Evolutionary conservation across 2,329 filamentous ascomycete species (phyloP).

Genomic region (Pestalotiopsis sp.): DNA sequence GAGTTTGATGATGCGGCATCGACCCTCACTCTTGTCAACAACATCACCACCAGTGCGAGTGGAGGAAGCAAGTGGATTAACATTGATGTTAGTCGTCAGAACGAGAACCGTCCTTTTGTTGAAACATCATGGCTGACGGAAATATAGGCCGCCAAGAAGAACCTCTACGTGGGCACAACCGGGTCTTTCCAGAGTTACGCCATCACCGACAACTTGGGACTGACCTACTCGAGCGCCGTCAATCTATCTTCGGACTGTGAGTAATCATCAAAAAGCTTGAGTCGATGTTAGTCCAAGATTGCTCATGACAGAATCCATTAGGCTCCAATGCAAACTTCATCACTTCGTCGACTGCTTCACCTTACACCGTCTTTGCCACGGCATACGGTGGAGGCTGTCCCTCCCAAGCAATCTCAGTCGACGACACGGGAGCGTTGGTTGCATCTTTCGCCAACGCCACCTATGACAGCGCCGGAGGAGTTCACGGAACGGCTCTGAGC

Average conservation of each 20-base stretch:
- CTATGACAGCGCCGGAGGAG: constrained; percentile 23
- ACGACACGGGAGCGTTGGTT: constrained; percentile 21
- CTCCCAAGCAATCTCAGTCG: constrained; percentile 23
- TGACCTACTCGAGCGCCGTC: constrained; percentile 21
- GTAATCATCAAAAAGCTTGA: background rate
- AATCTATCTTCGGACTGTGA: constrained; percentile 18
- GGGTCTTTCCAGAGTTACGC: constrained; percentile 22
- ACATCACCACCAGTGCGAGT: constrained; percentile 20
- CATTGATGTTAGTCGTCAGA: constrained; percentile 22
- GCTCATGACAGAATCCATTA: background rate
- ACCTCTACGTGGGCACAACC: constrained; percentile 23
- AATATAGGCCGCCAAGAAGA: constrained; percentile 7
- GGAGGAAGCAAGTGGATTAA: constrained; percentile 24
- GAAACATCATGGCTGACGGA: background rate
- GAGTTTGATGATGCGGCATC: constrained; percentile 32
- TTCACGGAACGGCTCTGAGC: constrained; percentile 29
- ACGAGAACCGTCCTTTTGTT: background rate
- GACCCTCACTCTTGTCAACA: constrained; percentile 24
- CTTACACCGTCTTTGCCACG: constrained; percentile 25
- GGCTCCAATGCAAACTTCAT: constrained; percentile 23
- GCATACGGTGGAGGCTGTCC: constrained; percentile 25
- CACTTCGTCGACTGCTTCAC: constrained; percentile 15
- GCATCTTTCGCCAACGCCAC: constrained; percentile 19
- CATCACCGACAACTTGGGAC: constrained; percentile 17
- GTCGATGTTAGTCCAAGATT: background rate